Evolutionary conservation across 176 grass and related monocot genomes (phyloP).

Genomic region (Panicum miliaceum): DNA sequence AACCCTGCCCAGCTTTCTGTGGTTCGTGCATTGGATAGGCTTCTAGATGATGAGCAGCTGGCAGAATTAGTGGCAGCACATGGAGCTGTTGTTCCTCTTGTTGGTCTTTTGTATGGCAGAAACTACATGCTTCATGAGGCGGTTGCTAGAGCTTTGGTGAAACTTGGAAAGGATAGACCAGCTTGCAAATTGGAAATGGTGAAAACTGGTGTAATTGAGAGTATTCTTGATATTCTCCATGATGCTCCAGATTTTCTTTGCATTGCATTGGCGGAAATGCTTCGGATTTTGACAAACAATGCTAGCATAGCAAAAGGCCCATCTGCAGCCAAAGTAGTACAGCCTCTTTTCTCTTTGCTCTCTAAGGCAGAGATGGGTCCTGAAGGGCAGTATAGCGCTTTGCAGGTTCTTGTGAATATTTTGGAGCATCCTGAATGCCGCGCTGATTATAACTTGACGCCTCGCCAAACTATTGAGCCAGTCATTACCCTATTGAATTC

Average conservation of each 20-base stretch:
- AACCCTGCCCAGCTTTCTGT: constrained; percentile 90
- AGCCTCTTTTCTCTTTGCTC: constrained; percentile 88
- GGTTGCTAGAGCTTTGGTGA: constrained; percentile 87
- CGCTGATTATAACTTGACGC: constrained; percentile 85
- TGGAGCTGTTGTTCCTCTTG: constrained; percentile 88
- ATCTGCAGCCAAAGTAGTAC: constrained; percentile 97
- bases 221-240: constrained; percentile 88
- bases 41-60: constrained; percentile 97
- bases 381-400: constrained; percentile 93
- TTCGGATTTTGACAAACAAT: constrained; percentile 98
- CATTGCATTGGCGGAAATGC: constrained; percentile 85
- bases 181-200: constrained; percentile 99
- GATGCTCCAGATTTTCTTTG: constrained; percentile 98
- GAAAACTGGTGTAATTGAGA: constrained; percentile 94
- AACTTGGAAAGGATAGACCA: constrained; percentile 94
- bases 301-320: constrained; percentile 92
- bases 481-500: constrained; percentile 87
- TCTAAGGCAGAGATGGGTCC: constrained; percentile 81
- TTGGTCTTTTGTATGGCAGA: constrained; percentile 90
- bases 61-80: constrained; percentile 90
- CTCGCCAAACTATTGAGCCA: constrained; percentile 83
- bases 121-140: constrained; percentile 90
- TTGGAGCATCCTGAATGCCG: constrained; percentile 96
- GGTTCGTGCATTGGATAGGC: constrained; percentile 92
- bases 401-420: constrained; percentile 99